These are phyloP conservation scores for Saturnispora dispora DNA, from an alignment of 805 yeast genomes.

Conservation along the genomic window DNA sequence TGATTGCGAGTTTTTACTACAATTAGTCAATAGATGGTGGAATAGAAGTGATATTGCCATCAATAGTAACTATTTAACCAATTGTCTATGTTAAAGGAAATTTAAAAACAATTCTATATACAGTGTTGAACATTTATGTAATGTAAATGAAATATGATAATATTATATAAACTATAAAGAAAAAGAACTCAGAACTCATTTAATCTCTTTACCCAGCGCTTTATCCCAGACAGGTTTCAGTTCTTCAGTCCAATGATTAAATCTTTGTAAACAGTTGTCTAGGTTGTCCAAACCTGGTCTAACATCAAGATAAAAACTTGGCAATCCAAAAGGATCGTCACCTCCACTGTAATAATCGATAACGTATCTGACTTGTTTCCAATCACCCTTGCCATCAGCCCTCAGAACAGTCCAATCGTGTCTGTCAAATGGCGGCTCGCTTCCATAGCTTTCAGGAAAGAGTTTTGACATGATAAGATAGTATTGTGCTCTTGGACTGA, in stretches of 20 bases:
- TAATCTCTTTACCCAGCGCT: constrained; percentile 49
- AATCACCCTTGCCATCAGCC: constrained; percentile 38
- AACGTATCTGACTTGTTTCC: constrained; percentile 78
- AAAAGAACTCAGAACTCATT: not conserved
- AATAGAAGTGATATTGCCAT: constrained; percentile 33
- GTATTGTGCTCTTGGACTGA: constrained; percentile 77
- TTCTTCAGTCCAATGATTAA: constrained; percentile 44
- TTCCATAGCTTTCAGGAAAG: constrained; percentile 64
- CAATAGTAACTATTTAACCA: constrained; percentile 30
- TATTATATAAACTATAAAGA: not conserved
- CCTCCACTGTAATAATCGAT: constrained; percentile 93
- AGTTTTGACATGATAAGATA: constrained; percentile 55
- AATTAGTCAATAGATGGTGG: constrained; percentile 41
- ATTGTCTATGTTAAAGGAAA: constrained; percentile 26
- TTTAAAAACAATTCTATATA: not conserved
- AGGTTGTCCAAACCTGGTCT: constrained; percentile 84
- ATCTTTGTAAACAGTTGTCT: constrained; percentile 57
- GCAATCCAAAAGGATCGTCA: constrained; percentile 81
- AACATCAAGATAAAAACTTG: constrained; percentile 86
- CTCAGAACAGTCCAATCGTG: constrained; percentile 98
- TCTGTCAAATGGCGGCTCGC: constrained; percentile 90
- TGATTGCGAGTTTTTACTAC: constrained; percentile 37
- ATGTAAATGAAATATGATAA: not conserved
- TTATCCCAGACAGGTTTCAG: constrained; percentile 54
- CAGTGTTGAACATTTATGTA: not conserved